phyloP scores from a whole-genome alignment of 2,329 filamentous ascomycete genomes.

The Talaromyces sp. region DNA sequence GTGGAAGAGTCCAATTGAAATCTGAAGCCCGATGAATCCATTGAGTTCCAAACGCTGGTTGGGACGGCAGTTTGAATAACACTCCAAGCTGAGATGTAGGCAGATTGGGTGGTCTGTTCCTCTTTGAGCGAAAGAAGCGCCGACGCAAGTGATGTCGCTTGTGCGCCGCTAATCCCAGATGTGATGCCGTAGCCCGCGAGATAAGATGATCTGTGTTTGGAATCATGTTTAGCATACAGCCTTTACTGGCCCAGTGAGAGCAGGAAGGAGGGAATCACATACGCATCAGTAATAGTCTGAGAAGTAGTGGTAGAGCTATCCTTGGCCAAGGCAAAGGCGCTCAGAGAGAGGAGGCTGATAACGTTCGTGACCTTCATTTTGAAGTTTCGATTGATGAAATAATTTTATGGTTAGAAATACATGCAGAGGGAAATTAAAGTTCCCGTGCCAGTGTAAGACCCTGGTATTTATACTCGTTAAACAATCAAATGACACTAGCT shows the following conservation, averaged over 20 bases:
- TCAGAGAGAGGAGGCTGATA: not conserved
- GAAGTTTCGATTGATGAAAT: not conserved
- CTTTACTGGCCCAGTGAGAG: not conserved
- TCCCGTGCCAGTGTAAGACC: not conserved
- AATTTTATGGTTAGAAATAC: not conserved
- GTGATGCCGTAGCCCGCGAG: slow-evolving; percentile 7
- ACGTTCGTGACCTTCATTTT: not conserved
- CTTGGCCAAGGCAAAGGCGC: not conserved
- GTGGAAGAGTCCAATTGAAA: not conserved
- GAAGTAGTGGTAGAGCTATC: not conserved
- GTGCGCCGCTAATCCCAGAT: slow-evolving; percentile 7
- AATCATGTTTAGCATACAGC: not conserved
- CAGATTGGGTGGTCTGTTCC: not conserved
- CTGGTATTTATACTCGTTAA: not conserved
- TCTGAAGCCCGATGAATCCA: not conserved
- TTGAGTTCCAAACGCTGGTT: not conserved
- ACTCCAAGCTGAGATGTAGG: not conserved
- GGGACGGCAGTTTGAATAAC: not conserved
- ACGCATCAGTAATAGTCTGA: not conserved
- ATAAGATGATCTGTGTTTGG: not conserved
- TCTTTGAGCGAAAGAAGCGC: not conserved
- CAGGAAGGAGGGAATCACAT: not conserved
- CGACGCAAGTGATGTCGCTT: slow-evolving; percentile 12
- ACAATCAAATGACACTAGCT: not conserved
- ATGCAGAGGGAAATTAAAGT: not conserved